Evolutionary conservation across 306 rosid genomes (phyloP).

Genomic region (Fagus crenata): DNA sequence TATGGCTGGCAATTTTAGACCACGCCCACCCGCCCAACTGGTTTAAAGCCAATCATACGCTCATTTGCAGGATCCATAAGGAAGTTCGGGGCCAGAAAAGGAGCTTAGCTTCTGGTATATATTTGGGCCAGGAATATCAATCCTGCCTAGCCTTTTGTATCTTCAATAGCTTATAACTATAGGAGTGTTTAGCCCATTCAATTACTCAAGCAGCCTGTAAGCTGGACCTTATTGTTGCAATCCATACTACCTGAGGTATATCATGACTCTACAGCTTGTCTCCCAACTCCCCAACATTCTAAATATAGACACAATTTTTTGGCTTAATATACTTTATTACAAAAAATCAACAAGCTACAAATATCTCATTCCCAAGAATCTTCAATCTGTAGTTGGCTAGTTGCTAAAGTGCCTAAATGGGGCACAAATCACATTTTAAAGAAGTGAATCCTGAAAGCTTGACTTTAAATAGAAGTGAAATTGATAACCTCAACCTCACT

Average conservation of each 20-base stretch:
- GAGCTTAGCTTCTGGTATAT: too few relatives aligned
- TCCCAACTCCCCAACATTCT: not conserved
- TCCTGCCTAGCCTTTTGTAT: too few relatives aligned
- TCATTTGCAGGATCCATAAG: too few relatives aligned
- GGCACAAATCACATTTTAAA: not conserved
- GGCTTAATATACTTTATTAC: not conserved
- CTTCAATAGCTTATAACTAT: too few relatives aligned
- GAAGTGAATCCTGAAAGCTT: not conserved
- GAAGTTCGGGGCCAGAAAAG: too few relatives aligned
- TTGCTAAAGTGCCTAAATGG: not conserved
- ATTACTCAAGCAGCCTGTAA: too few relatives aligned
- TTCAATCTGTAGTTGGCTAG: not conserved
- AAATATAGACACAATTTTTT: not conserved
- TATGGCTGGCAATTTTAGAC: too few relatives aligned
- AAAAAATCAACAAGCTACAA: not conserved
- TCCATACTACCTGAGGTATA: not conserved
- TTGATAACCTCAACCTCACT: not conserved
- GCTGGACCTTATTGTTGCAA: too few relatives aligned
- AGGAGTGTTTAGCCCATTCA: too few relatives aligned
- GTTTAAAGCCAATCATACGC: too few relatives aligned
- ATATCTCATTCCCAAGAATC: not conserved
- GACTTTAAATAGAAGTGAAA: not conserved
- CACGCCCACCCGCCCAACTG: too few relatives aligned
- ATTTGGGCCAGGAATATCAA: too few relatives aligned
- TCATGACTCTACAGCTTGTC: not conserved